Conservation (phyloP, 2,329 filamentous ascomycete species). For the Talaromyces sp. region DNA sequence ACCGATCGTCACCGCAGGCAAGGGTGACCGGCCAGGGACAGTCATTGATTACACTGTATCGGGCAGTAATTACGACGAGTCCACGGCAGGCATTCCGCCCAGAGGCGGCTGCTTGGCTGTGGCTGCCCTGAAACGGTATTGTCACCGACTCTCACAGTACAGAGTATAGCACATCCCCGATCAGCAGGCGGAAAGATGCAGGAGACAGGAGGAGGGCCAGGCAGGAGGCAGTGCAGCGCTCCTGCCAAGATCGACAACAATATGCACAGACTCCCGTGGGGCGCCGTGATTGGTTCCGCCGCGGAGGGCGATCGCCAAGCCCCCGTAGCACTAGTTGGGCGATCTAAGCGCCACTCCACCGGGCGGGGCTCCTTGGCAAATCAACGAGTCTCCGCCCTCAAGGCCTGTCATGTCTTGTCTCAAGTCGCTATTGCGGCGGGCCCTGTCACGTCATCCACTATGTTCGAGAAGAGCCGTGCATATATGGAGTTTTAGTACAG, state of each 20-base stretch:
- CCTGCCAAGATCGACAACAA: not conserved
- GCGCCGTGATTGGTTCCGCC: not conserved
- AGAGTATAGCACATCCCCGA: too few species aligned
- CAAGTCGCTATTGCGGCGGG: not conserved
- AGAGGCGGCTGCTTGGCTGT: not conserved
- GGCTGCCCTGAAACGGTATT: not conserved
- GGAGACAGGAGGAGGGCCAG: too few species aligned
- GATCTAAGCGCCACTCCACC: too few species aligned
- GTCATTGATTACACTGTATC: not conserved
- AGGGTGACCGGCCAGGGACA: not conserved
- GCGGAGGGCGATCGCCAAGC: not conserved
- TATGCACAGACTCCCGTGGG: not conserved
- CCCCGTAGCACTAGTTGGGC: not conserved
- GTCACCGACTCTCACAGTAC: not conserved
- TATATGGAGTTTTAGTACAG: not conserved
- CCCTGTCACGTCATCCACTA: not conserved
- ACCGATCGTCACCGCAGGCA: not conserved
- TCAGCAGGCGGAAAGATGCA: not conserved
- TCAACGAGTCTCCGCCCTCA: not conserved
- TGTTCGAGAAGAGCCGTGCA: not conserved
- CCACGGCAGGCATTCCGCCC: not conserved
- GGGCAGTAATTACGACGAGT: not conserved
- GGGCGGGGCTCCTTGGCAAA: not conserved
- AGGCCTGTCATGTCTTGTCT: not conserved
- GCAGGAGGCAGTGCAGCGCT: not conserved